These are phyloP conservation scores for Spathaspora sp. DNA, from an alignment of 805 yeast species.

Conservation along the genomic window DNA sequence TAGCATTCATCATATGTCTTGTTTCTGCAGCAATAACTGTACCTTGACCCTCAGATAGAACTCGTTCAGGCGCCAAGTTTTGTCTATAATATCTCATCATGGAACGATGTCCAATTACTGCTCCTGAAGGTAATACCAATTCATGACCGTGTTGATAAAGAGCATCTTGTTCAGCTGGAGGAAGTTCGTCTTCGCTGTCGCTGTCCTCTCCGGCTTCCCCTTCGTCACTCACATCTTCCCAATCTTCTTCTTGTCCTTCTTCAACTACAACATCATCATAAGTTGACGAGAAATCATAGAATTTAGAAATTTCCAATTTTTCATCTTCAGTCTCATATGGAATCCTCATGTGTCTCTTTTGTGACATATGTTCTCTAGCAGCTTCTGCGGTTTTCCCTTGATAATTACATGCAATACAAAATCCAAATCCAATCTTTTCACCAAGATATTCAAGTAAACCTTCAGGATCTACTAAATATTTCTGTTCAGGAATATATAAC, in stretches of 20 bases:
- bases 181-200: constrained; percentile 27
- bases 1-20: constrained; percentile 43
- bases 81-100: constrained; percentile 42
- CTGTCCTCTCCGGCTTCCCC: constrained; percentile 16
- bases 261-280: constrained; percentile 30
- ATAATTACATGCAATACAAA: constrained; percentile 78
- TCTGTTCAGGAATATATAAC: constrained; percentile 79
- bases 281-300: constrained; percentile 78
- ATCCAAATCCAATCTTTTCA: constrained; percentile 79
- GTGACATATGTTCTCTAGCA: constrained; percentile 81
- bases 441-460: constrained; percentile 77
- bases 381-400: constrained; percentile 84
- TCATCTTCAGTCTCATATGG: constrained; percentile 86
- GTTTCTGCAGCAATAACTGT: constrained; percentile 48
- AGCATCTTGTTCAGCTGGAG: constrained; percentile 21
- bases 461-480: constrained; percentile 59
- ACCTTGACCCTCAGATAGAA: constrained; percentile 45
- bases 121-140: constrained; percentile 41
- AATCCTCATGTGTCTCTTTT: constrained; percentile 82
- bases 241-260: constrained; percentile 21
- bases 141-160: constrained; percentile 34
- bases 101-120: constrained; percentile 40
- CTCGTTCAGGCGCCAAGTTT: constrained; percentile 40
- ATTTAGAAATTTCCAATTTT: constrained; percentile 68
- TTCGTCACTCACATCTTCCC: constrained; percentile 36